Evolutionary conservation across 345 rosid species (phyloP), one percentile per base, ranked within the genome.

Genomic region (Bruguiera gymnorhiza): DNA sequence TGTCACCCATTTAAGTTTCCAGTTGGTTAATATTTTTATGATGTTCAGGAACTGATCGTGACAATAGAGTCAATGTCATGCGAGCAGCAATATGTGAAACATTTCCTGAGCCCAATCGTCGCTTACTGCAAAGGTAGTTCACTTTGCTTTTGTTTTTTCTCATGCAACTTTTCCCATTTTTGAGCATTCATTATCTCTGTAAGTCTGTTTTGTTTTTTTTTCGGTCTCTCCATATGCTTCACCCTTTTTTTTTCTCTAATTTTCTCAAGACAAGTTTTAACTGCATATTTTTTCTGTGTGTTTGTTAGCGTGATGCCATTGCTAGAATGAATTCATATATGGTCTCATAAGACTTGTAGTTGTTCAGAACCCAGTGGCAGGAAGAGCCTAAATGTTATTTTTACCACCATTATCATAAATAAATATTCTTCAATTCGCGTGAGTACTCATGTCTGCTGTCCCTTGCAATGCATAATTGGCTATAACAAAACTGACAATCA

Each of bases 61-160:
- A 78, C 54, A 73, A 61, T 80, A 83, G 98, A 85, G 87, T 90
- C 73, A 84, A 81, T 84, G 88, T 92, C 77, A 90, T 90, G 89
- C 88, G 96, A 62, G 72, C 75, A 71, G 97, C 99, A 77, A 90
- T 95, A 73, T 85, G 87, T 67, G 99, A 95, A 82, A 85, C 97
- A 50, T 95, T 95, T 73, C 99, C 99, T 37, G 99, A 95, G 84
- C 99, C 99, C 75, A 95, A 95, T 71, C 98, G 98, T 29, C 93
- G 86, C 73, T 79, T 95, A 67, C 76, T 95, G 86, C 92, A 95
- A 71, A 95, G 99, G 99, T 95, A 76, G 59, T 72, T 24, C 48
- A 58, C 58, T 23, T 66, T 31, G 55, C 26, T 60, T 29, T 66
- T 46, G 18, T 56, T 26, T 56, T 27, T 63, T 24, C 29, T 56